A percentile compares a stretch with the other conserved stretches of the same genome.
phyloP scores from a whole-genome alignment of 2,329 filamentous ascomycete species.

The Diaporthe citriasiana region DNA sequence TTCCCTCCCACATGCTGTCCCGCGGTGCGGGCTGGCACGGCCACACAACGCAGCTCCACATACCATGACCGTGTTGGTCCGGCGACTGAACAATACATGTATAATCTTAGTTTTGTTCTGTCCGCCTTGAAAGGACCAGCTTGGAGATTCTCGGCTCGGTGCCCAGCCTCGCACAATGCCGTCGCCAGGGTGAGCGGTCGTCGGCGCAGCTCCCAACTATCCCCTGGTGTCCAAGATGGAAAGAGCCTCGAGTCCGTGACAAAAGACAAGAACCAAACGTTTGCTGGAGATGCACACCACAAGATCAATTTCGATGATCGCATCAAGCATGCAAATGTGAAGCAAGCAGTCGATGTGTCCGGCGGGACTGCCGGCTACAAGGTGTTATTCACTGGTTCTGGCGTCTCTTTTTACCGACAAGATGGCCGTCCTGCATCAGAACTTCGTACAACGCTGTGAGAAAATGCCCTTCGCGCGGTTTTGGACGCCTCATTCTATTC shows the following conservation, averaged over 20 bases:
- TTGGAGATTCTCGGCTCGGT: background rate
- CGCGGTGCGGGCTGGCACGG: background rate
- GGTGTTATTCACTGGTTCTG: background rate
- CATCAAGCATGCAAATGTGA: background rate
- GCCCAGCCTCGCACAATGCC: background rate
- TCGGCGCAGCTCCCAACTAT: conserved; percentile 23
- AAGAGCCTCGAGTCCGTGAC: background rate
- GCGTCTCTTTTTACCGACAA: background rate
- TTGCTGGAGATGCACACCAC: background rate
- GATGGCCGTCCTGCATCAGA: background rate
- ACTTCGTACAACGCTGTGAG: background rate
- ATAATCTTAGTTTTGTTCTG: conserved; percentile 1
- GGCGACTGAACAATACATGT: background rate
- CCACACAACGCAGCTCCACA: background rate
- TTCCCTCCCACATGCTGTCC: background rate
- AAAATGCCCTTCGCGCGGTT: background rate
- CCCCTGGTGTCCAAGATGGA: background rate
- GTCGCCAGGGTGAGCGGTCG: background rate
- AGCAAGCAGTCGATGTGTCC: conserved; percentile 13
- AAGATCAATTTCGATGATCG: background rate
- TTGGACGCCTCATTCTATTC: background rate
- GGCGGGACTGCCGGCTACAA: background rate
- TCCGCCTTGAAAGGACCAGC: background rate
- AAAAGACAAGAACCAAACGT: background rate
- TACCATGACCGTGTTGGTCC: background rate